phyloP scores from a whole-genome alignment of 1,139 yeast species.

The Debaryomyces psychrophilus region DNA sequence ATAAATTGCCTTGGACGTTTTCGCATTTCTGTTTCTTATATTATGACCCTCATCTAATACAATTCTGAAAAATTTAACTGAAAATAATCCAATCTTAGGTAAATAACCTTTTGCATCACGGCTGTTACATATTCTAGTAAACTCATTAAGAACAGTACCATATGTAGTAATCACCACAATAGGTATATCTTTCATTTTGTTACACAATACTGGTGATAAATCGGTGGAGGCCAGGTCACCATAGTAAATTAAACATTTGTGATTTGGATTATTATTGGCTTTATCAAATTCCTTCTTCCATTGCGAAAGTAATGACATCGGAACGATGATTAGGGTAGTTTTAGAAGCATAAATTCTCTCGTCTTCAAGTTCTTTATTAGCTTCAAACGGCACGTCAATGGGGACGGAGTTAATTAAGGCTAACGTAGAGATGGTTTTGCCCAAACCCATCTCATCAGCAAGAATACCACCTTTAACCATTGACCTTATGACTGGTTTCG shows the following conservation, averaged over 20 bases:
- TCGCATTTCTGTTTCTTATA: conserved; percentile 78
- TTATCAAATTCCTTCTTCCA: conserved; percentile 84
- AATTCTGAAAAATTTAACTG: conserved; percentile 75
- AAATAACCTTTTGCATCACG: conserved; percentile 34
- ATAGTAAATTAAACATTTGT: conserved; percentile 64
- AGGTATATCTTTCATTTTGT: conserved; percentile 51
- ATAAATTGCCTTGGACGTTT: conserved; percentile 79
- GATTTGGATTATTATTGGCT: conserved; percentile 51
- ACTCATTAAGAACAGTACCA: conserved; percentile 84
- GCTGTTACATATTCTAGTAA: conserved; percentile 41
- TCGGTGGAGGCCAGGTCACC: conserved; percentile 62
- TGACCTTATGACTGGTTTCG: conserved; percentile 64
- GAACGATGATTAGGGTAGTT: conserved; percentile 83
- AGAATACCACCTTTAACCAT: conserved; percentile 79
- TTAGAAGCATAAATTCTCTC: conserved; percentile 57
- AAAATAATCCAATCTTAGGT: conserved; percentile 59
- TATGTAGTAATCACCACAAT: conserved; percentile 83
- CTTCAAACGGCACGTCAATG: conserved; percentile 33
- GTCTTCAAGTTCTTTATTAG: conserved; percentile 13
- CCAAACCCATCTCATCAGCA: conserved; percentile 98
- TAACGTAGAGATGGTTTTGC: conserved; percentile 85
- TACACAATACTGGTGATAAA: conserved; percentile 47
- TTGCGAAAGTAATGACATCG: conserved; percentile 87
- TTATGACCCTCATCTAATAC: conserved; percentile 93
- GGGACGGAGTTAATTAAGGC: conserved; percentile 73